phyloP scores from a whole-genome alignment of 2,329 filamentous ascomycete genomes.

The Elsinoe australis region DNA sequence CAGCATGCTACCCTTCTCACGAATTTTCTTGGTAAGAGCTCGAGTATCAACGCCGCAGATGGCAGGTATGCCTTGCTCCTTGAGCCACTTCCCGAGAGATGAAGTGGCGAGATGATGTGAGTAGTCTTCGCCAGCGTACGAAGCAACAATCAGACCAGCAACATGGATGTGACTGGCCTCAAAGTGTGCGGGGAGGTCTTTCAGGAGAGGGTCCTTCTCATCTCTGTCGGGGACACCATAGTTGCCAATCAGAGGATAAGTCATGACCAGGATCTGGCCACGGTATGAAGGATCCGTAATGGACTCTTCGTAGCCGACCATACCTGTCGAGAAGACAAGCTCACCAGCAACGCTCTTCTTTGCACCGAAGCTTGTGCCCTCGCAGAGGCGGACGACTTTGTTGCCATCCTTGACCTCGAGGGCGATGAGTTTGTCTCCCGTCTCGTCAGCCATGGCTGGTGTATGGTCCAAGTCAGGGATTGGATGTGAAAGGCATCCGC shows the following conservation, averaged over 20 bases:
- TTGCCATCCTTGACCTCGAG: slow-evolving; percentile 91
- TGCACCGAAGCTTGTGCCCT: slow-evolving; percentile 94
- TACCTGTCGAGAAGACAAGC: slow-evolving; percentile 98
- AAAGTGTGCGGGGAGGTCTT: slow-evolving; percentile 83
- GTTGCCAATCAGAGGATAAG: slow-evolving; percentile 91
- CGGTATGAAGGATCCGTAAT: slow-evolving; percentile 82
- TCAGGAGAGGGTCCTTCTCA: slow-evolving; percentile 72
- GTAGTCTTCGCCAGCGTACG: slow-evolving; percentile 89
- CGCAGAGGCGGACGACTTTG: slow-evolving; percentile 53
- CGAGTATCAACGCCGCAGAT: slow-evolving; percentile 94
- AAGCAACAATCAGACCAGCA: slow-evolving; percentile 80
- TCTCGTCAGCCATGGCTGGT: slow-evolving; percentile 20
- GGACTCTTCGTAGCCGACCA: slow-evolving; percentile 97
- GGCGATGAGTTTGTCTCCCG: slow-evolving; percentile 50
- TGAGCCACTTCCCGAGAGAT: slow-evolving; percentile 88
- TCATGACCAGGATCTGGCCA: slow-evolving; percentile 91
- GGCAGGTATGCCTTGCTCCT: slow-evolving; percentile 88
- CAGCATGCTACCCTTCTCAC: slow-evolving; percentile 92
- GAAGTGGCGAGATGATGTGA: slow-evolving; percentile 89
- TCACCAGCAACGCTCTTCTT: slow-evolving; percentile 91
- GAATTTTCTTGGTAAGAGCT: slow-evolving; percentile 86
- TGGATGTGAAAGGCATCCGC: slow-evolving; percentile 10
- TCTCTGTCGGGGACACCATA: slow-evolving; percentile 92
- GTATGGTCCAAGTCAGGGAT: not conserved
- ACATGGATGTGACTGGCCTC: slow-evolving; percentile 91